Conservation (phyloP, 768 basidiomycete species). For the Gloeostereum incarnatum region DNA sequence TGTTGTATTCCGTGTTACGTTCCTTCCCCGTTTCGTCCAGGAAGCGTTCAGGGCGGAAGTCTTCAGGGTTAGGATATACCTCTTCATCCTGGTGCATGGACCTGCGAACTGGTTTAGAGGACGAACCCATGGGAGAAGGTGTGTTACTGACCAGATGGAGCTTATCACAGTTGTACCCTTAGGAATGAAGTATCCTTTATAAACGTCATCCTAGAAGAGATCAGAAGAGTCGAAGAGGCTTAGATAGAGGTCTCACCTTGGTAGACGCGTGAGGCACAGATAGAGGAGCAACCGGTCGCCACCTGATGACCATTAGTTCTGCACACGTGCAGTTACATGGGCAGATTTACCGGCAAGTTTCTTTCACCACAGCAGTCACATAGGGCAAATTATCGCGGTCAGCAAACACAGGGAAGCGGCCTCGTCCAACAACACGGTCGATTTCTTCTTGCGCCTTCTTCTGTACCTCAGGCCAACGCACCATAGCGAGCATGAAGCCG, state of each 20-base stretch:
- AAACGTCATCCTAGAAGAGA: background rate
- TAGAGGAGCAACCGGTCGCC: background rate
- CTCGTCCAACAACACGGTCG: slow-evolving; percentile 11
- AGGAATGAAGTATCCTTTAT: slow-evolving; percentile 3
- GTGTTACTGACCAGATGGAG: slow-evolving; percentile 1
- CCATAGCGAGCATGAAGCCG: slow-evolving; percentile 17
- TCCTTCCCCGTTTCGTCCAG: slow-evolving; percentile 4
- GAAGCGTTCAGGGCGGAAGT: slow-evolving; percentile 17
- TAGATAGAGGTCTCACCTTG: background rate
- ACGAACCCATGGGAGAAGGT: background rate
- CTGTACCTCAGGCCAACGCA: slow-evolving; percentile 12
- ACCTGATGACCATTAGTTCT: background rate
- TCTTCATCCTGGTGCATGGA: background rate
- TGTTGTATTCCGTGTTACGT: background rate
- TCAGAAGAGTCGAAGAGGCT: background rate
- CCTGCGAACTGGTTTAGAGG: background rate
- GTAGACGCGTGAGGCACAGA: background rate
- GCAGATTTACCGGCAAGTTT: slow-evolving; percentile 7
- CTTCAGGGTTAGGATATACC: slow-evolving; percentile 9
- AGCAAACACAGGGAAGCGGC: slow-evolving; percentile 11
- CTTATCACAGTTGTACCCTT: slow-evolving; percentile 1
- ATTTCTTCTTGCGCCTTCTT: slow-evolving; percentile 14
- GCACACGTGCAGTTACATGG: background rate
- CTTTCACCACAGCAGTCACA: slow-evolving; percentile 8
- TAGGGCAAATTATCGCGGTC: slow-evolving; percentile 9